Base-by-base conservation (phyloP, 306 rosid genomes). In the Abrus precatorius region DNA sequence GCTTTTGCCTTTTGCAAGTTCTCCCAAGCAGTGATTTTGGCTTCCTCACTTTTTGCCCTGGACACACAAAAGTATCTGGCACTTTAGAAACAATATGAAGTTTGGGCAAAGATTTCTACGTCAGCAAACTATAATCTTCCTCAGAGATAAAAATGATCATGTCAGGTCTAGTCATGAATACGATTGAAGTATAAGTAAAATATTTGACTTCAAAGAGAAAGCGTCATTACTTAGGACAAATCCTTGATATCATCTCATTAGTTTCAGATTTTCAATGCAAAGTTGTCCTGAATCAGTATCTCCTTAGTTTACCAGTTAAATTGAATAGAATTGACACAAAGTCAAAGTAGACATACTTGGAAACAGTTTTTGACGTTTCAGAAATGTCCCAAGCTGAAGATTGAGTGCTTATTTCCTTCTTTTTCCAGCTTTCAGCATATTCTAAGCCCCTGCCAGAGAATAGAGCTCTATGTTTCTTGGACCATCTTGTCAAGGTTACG, bases 1-100 rank as follows among this genome's bases (percentile, higher is more conserved):
- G 99, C 96, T 89, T 95, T 93, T 36, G 98, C 98, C 90, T 90
- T 95, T 86, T 95, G 98, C 77, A 95, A 87, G 89, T 95, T 91
- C 85, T 95, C 99, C 99, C 99, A 95, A 14, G 99, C 97, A 29
- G 85, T 86, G 78, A 95, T 95, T 90, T 90, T 93, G 59, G 97
- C 98, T 84, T 95, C 98, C 88, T 95, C 99, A 79, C 97, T 93
- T 86, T 85, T 90, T 72, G 86, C 86, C 86, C 99, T 95, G 94
- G 72, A 84, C 78, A 72, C 69, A 72, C 60, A 11, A 59, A 60
- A 66, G 30, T 28, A 45, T 80, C 12, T 55, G 69, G 69, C 78
- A 76, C 53, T 76, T 76, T 70, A 81, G 57, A 74, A 76, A 55
- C 44, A 75, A 79, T 1, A 68, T 30, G 71, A 61, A 54, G 79